Base-by-base conservation (phyloP, 805 yeast genomes). In the Monosporozyma servazzii region DNA sequence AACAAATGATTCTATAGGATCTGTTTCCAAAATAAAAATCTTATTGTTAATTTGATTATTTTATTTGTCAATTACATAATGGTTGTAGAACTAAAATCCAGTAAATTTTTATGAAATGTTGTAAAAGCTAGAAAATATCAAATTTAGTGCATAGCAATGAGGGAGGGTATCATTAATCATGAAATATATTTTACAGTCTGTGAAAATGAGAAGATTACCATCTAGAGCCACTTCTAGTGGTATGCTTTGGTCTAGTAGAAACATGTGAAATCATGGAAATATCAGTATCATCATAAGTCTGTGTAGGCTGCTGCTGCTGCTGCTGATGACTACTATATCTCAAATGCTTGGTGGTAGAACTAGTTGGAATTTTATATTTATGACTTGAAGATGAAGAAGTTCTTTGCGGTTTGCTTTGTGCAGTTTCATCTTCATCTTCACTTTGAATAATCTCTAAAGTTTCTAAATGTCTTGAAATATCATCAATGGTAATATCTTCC, bases 401-500 rank as follows among this genome's bases (percentile, higher is more conserved):
- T 13, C 20, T 21, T 46, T 18, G 18, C 23, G 33, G 47, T 37
- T 42, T 20, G 9, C 15, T 17, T 42, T 27, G 33, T 31, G 10
- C 18, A 30, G n/a, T 13, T 30, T 27, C 29, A 5, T 46, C 40
- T 27, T 45, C 50, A 23, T 48, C 50, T 31, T 54, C 53, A 25
- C 53, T 47, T 45, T 62, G 60, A 36, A 61, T 58, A 15, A 67
- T 59, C 18, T 68, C 72, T 27, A 68, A 56, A 7, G 68, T 65
- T 54, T 67, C 71, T 47, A 68, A 54, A 44, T 68, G 71, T 48
- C 70, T 60, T 1, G 72, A 68, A 7, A 68, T 66, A 40, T 68
- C 72, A 57, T 66, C 71, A 48, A 68, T 66, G 5, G 72, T 66
- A 47, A 68, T 67, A 54, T 68, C 72, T 49, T 68, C 72, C 9